Evolutionary conservation across 352 stramenopile species (phyloP), one percentile per base, ranked within the genome.

Genomic region (Phytopythium mirpurense): DNA sequence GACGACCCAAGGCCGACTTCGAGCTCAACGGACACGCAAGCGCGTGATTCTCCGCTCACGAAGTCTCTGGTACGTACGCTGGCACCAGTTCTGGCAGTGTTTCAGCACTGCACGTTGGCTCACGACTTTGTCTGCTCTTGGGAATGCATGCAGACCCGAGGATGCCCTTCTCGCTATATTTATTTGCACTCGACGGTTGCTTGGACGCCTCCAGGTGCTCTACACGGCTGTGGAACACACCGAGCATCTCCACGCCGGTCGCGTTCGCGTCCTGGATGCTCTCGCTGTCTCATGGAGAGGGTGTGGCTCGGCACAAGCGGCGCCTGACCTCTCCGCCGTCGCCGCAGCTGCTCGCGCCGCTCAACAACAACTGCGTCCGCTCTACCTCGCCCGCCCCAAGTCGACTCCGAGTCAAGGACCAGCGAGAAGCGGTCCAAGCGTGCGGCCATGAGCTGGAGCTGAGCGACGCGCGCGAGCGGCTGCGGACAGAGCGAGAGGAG

Each of bases 401-500:
- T 11, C 40, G 26, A 44, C 35, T 24, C 16, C 67, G 74, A 23
- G 24, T 84, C 3, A 83, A 82, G 34, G 70, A 78, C 6, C 41
- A 54, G 9, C 65, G 72, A 6, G 74, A 85, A 57, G 59, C 71
- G 24, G 56, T 59, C 3, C 44, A 42, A 8, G 54, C 58, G 8
- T 65, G 46, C 4, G 46, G 59, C 18, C 54, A 58, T 15, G 59
- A 80, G 35, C 44, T 42, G 0, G 40, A 56, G 1, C 45, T 84
- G 24, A 29, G 51, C 5, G 48, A 18, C 0, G 57, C 70, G 10
- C 18, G 48, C 3, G 60, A 78, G 23, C 68, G 74, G 37, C 62
- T 68, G 5, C 57, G 75, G 3, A 59, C 72, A 24, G 68, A 80
- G 21, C 63, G 59, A 19, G 29, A 24, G 11, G 56, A 78, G 23